Evolutionary conservation across 257 asterid genomes (phyloP).

Genomic region (Misopates orontium): DNA sequence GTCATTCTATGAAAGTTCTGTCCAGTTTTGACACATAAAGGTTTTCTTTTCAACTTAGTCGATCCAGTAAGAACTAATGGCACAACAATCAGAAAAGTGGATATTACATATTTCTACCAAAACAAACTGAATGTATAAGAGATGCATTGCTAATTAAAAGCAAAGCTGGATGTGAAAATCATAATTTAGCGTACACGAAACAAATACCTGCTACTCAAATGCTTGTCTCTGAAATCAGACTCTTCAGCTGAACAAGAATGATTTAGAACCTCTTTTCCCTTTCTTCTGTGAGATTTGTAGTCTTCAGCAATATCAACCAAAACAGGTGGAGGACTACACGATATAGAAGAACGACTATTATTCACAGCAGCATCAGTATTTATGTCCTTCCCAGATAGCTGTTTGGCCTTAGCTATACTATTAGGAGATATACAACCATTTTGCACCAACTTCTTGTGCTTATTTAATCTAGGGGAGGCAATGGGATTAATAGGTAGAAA

Average conservation of each 20-base stretch:
- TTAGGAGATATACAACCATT: slow-evolving; percentile 90
- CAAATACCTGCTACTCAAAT: slow-evolving; percentile 49
- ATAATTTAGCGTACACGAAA: slow-evolving; percentile 7
- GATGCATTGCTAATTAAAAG: slow-evolving; percentile 16
- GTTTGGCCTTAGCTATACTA: slow-evolving; percentile 64
- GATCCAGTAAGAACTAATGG: slow-evolving; percentile 9
- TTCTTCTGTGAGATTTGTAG: slow-evolving; percentile 37
- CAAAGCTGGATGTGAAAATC: slow-evolving; percentile 16
- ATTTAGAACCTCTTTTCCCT: slow-evolving; percentile 69
- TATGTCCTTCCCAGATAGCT: slow-evolving; percentile 41
- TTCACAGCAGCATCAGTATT: slow-evolving; percentile 36
- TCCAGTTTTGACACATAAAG: too few species aligned
- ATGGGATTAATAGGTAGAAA: slow-evolving; percentile 30
- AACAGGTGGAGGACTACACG: slow-evolving; percentile 37
- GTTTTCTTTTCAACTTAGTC: not conserved
- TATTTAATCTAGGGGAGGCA: slow-evolving; percentile 45
- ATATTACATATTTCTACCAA: slow-evolving; percentile 5
- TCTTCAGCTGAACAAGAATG: slow-evolving; percentile 45
- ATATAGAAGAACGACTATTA: slow-evolving; percentile 27
- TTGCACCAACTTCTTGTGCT: slow-evolving; percentile 75
- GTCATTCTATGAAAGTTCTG: not conserved
- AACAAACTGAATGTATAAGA: slow-evolving; percentile 10
- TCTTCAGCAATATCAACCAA: slow-evolving; percentile 42
- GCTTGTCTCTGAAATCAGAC: slow-evolving; percentile 30
- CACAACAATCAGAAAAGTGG: slow-evolving; percentile 1